Evolutionary conservation across 2,329 filamentous ascomycete species (phyloP).

Genomic region (Alternaria arbusti): DNA sequence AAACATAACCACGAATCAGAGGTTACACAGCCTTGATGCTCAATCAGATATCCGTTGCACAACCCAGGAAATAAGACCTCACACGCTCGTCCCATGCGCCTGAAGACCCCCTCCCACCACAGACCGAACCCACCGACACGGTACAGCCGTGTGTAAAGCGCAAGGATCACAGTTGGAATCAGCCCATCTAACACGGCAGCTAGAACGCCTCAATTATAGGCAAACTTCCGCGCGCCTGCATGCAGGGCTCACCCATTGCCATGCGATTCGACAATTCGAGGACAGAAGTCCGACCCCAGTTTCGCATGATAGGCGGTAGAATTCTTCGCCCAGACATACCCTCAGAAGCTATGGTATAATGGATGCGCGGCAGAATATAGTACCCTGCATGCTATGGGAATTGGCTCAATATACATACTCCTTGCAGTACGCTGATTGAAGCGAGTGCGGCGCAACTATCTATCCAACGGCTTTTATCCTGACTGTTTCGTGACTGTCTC

Average conservation of each 20-base stretch:
- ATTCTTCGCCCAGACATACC: not conserved
- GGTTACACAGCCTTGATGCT: not conserved
- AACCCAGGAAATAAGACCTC: not conserved
- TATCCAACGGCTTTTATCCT: not conserved
- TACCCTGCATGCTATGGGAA: not conserved
- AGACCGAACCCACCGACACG: not conserved
- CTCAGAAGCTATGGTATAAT: not conserved
- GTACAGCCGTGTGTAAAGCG: slow-evolving; percentile 4
- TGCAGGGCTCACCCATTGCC: not conserved
- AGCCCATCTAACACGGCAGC: slow-evolving; percentile 1
- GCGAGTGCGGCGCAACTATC: slow-evolving; percentile 2
- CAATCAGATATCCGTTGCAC: not conserved
- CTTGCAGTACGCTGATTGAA: not conserved
- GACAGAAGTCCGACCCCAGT: slow-evolving; percentile 1
- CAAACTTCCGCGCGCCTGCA: not conserved
- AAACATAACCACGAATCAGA: not conserved
- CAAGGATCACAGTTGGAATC: slow-evolving; percentile 6
- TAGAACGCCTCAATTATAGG: not conserved
- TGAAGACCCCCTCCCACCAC: not conserved
- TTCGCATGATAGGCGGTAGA: slow-evolving; percentile 5
- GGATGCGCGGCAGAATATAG: not conserved
- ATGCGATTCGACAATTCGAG: not conserved
- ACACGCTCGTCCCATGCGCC: not conserved
- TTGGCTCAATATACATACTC: slow-evolving; percentile 9
- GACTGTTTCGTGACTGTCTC: not conserved